Evolutionary conservation across 2,329 filamentous ascomycete species (phyloP), one percentile per base, ranked within the genome.

Genomic region (Pyrenophora seminiperda): DNA sequence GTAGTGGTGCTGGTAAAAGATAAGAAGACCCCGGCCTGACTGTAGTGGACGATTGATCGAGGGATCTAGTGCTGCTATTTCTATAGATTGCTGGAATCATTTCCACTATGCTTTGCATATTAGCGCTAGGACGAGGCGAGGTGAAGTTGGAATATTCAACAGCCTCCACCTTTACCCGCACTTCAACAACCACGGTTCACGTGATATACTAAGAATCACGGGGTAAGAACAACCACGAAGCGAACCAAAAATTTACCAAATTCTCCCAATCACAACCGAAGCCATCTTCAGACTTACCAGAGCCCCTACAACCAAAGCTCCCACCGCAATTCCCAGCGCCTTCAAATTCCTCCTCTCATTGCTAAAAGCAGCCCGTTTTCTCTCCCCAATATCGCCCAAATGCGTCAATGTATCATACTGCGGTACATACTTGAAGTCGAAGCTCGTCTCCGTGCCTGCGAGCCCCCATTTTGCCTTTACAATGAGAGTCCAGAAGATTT

Each of bases 391-490:
- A 52, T 76, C 70, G 1, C 76, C 76, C 70, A 79, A 70, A 38
- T 77, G 74, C 3, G 80, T 82, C 10, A 77, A 71, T 7, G 78
- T 81, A 41, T 73, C 66, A 41, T 80, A 79, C 56, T 81, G 74
- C 0, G 87, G 87, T 7, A 88, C 76, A 63, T 88, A 88, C 65
- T 90, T 87, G 72, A 91, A 88, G 15, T 87, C 83, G 63, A 91
- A 91, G 7, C 75, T 77, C 1, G 81, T 83, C 61, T 85, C 80
- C 38, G 80, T 76, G 0, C 86, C 77, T 9, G 73, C 83, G 6
- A 92, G 76, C 0, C 85, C 88, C 47, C 78, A 82, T 45, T 85
- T 83, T 47, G 83, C 81, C 48, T 86, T 78, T n/a, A 86, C 80
- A 13, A 88, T 79, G 2, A 88, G 68, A 14, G 77, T 74, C 68